Evolutionary conservation across 2,329 filamentous ascomycete species (phyloP).

Genomic region (Seiridium cupressi): DNA sequence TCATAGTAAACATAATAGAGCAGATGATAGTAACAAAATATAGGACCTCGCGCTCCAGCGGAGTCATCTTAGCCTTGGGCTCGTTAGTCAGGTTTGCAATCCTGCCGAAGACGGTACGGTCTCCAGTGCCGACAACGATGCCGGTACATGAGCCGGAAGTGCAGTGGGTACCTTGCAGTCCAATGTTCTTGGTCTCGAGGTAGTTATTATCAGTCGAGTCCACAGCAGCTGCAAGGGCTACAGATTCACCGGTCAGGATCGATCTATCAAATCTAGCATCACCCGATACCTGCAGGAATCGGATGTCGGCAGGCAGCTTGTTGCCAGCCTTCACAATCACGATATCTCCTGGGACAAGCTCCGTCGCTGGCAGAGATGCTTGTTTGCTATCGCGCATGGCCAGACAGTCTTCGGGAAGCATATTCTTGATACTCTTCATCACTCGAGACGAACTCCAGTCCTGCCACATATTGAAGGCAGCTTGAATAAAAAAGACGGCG

Average conservation of each 20-base stretch:
- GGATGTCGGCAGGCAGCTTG: constrained; percentile 71
- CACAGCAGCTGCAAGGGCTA: constrained; percentile 37
- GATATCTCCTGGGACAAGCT: constrained; percentile 72
- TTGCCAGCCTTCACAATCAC: constrained; percentile 68
- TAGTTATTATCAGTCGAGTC: constrained; percentile 71
- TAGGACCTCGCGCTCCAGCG: constrained; percentile 69
- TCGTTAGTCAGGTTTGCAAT: constrained; percentile 72
- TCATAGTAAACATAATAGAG: constrained; percentile 63
- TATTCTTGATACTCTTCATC: constrained; percentile 76
- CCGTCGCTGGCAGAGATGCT: constrained; percentile 46
- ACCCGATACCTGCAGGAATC: constrained; percentile 65
- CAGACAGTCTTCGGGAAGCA: constrained; percentile 73
- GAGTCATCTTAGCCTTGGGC: constrained; percentile 65
- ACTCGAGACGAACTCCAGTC: constrained; percentile 76
- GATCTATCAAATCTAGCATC: constrained; percentile 73
- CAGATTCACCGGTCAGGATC: constrained; percentile 64
- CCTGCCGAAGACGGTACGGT: constrained; percentile 71
- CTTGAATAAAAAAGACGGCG: constrained; percentile 68
- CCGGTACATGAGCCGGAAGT: constrained; percentile 61
- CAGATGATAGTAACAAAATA: constrained; percentile 73
- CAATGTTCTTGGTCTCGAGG: constrained; percentile 74
- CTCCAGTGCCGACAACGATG: constrained; percentile 70
- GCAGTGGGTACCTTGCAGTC: constrained; percentile 75
- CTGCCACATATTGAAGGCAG: constrained; percentile 67
- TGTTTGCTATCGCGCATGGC: constrained; percentile 59